phyloP scores from a whole-genome alignment of 129 eudicot genomes.

The Cynara cardunculus region DNA sequence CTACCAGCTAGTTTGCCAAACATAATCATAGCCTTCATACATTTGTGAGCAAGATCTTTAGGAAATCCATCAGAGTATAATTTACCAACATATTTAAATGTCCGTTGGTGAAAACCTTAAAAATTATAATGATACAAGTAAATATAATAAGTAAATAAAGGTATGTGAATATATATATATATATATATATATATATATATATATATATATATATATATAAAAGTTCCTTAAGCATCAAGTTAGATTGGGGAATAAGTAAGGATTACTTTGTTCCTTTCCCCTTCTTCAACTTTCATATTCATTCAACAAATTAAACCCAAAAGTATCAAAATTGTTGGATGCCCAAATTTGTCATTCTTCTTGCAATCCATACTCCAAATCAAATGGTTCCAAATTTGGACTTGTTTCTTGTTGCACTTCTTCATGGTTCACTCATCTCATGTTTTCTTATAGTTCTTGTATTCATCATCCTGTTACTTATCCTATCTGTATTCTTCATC shows the following conservation, averaged over 20 bases:
- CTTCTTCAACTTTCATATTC: not conserved
- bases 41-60: too few species aligned
- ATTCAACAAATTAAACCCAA: conserved; percentile 1
- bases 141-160: not conserved
- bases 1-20: too few species aligned
- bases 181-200: too few species aligned
- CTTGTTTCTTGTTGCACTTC: conserved; percentile 55
- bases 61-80: too few species aligned
- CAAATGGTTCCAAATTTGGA: conserved; percentile 49
- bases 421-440: conserved; percentile 56
- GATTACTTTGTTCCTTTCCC: conserved; percentile 29
- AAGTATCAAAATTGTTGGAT: not conserved
- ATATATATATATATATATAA: not conserved
- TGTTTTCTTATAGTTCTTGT: conserved; percentile 42
- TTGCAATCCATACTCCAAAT: conserved; percentile 1
- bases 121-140: not conserved
- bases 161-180: not conserved
- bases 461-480: conserved; percentile 32
- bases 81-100: too few species aligned
- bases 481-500: conserved; percentile 32
- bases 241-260: conserved; percentile 21
- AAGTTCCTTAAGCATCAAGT: conserved; percentile 12
- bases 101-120: too few species aligned
- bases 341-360: not conserved
- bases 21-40: too few species aligned